Percentiles rank a stretch among this genome's conserved stretches.
phyloP scores from a whole-genome alignment of 371 early-diverging fungal species.

The Mortierella sp. region DNA sequence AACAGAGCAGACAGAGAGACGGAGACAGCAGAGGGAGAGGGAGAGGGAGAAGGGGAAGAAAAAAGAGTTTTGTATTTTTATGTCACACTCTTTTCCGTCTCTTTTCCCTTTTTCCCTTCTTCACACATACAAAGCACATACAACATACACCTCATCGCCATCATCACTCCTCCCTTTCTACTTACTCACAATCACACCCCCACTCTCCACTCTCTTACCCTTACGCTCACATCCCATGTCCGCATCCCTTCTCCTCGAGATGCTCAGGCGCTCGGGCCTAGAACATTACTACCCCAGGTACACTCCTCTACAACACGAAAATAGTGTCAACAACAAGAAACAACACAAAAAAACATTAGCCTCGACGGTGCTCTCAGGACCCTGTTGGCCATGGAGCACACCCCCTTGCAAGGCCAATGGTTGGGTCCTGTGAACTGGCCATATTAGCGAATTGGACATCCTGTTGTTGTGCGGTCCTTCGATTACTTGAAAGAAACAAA shows the following conservation, averaged over 20 bases:
- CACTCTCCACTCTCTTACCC: slow-evolving; percentile 3
- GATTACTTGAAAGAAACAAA: background rate
- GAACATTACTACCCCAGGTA: slow-evolving; percentile 63
- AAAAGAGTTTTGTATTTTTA: slow-evolving; percentile 2
- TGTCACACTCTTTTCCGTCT: slow-evolving; percentile 6
- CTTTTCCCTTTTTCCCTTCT: slow-evolving; percentile 7
- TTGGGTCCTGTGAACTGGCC: background rate
- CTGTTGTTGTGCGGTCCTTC: background rate
- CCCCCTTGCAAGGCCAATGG: background rate
- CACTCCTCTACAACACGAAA: background rate
- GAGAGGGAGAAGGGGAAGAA: background rate
- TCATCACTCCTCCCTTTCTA: background rate
- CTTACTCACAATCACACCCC: background rate
- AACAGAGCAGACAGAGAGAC: background rate
- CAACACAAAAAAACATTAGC: background rate
- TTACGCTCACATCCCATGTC: slow-evolving; percentile 43
- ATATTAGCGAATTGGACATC: background rate
- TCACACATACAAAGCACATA: background rate
- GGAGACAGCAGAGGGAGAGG: background rate
- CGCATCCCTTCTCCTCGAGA: slow-evolving; percentile 63
- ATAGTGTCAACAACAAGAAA: background rate
- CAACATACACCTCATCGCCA: background rate
- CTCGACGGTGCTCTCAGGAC: slow-evolving; percentile 10
- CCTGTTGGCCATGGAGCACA: slow-evolving; percentile 5
- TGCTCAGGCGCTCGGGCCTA: slow-evolving; percentile 60